phyloP scores from a whole-genome alignment of 345 rosid genomes.

The Brassica juncea region DNA sequence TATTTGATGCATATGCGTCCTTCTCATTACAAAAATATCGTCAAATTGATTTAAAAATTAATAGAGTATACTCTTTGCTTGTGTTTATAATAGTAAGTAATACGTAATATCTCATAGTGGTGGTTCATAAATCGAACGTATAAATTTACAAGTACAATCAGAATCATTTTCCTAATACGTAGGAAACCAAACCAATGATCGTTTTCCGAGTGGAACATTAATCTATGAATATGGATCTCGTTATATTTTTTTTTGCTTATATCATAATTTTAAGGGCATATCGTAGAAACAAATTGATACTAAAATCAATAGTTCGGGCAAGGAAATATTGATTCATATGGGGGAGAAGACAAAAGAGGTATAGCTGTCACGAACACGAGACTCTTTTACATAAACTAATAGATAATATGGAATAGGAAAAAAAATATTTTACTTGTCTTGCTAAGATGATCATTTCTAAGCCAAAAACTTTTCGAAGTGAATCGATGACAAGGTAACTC shows the following conservation, averaged over 20 bases:
- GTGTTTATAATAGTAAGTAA: not conserved
- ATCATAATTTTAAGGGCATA: conserved; percentile 1
- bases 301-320: conserved; percentile 7
- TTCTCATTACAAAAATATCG: not conserved
- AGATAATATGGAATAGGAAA: conserved; percentile 24
- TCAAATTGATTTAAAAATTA: conserved; percentile 13
- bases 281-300: conserved; percentile 24
- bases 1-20: not conserved
- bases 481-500: conserved; percentile 34
- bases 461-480: conserved; percentile 31
- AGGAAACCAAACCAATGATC: conserved; percentile 30
- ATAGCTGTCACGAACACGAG: conserved; percentile 45
- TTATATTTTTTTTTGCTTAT: not conserved
- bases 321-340: conserved; percentile 15
- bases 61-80: not conserved
- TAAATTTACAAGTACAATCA: conserved; percentile 26
- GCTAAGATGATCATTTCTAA: conserved; percentile 20
- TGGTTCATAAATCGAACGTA: conserved; percentile 14
- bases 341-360: conserved; percentile 36
- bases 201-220: conserved; percentile 11
- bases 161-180: conserved; percentile 25
- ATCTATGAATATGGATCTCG: conserved; percentile 13
- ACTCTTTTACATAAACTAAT: conserved; percentile 29
- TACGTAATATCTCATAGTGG: not conserved
- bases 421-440: conserved; percentile 16